Evolutionary conservation across 2,329 filamentous ascomycete genomes (phyloP).

Genomic region (Ophiostoma ips): DNA sequence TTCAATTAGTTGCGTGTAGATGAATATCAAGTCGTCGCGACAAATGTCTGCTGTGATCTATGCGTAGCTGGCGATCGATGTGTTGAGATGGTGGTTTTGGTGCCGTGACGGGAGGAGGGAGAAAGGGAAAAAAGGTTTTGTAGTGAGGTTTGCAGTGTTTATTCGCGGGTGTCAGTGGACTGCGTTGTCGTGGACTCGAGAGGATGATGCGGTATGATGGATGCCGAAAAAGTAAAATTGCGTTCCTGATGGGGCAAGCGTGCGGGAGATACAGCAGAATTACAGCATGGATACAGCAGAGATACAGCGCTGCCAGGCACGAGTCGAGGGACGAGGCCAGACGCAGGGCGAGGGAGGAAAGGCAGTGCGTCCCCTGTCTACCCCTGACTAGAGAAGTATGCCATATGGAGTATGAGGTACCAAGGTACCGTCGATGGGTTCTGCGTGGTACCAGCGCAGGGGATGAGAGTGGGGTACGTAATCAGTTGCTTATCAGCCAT

Average conservation of each 20-base stretch:
- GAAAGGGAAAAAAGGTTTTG: too few relatives aligned
- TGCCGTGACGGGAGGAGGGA: too few relatives aligned
- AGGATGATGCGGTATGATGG: neutral
- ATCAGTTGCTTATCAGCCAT: neutral
- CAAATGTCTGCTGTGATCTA: too few relatives aligned
- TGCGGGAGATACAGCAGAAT: neutral
- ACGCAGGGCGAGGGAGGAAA: too few relatives aligned
- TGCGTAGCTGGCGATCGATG: too few relatives aligned
- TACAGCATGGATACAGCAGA: neutral
- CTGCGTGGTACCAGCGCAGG: neutral
- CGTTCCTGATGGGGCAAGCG: neutral
- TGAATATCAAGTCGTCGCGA: too few relatives aligned
- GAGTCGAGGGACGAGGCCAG: too few relatives aligned
- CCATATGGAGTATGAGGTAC: neutral
- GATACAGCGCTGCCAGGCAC: neutral
- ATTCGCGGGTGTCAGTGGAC: neutral
- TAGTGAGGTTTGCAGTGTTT: neutral
- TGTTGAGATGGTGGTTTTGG: too few relatives aligned
- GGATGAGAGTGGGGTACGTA: neutral
- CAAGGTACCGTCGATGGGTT: neutral
- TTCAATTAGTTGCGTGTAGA: too few relatives aligned
- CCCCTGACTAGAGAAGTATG: conserved; percentile 1
- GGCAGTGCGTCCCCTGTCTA: neutral
- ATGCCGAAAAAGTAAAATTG: conserved; percentile 2
- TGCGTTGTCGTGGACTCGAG: neutral